Base-by-base conservation (phyloP, 495 filamentous ascomycete species). In the Tuber aestivum region DNA sequence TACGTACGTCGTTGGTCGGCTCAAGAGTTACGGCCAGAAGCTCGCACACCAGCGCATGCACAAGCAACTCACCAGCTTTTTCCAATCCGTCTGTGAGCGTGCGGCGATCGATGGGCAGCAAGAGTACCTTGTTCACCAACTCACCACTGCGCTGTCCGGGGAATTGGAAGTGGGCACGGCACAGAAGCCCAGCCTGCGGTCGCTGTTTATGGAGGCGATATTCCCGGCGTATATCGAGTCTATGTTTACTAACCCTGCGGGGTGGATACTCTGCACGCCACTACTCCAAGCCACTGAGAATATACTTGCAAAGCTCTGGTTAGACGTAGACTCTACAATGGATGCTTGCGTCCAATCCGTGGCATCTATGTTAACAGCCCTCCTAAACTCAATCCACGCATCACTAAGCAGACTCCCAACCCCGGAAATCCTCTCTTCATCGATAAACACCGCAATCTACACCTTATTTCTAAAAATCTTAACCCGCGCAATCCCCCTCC, bases 151-250 rank as follows among this genome's bases (percentile, higher is more conserved):
- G 10, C 87, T 92, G 35, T 83, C 82, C n/a, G 83, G 85, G 27
- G 83, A 82, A 1, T 86, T 86, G 70, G 89, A 90, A 80, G 74
- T 82, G 12, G 87, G 87, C 20, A 80, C 85, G 48, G 38, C 74
- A 0, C 79, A 82, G 8, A 85, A 82, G 61, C 87, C 87, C 12
- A 89, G 87, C 6, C 83, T 93, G 48, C 87, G 90, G 14, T 83
- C 85, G 18, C 87, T 89, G 32, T 83, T 93, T 32, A 75, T 92
- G 23, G 86, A 87, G 73, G 85, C 84, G 65, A 85, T 92, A 38
- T 89, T 92, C 77, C 90, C 91, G n/a, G 87, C 87, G 8, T 93
- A 92, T 78, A 84, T 92, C 41, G 86, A 89, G 56, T 74, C 68
- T 4, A 82, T 86, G 12, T 87, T 92, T 74, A 81, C 77, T 41